phyloP scores from a whole-genome alignment of 768 basidiomycete species.

The Candolleomyces eurysporus region DNA sequence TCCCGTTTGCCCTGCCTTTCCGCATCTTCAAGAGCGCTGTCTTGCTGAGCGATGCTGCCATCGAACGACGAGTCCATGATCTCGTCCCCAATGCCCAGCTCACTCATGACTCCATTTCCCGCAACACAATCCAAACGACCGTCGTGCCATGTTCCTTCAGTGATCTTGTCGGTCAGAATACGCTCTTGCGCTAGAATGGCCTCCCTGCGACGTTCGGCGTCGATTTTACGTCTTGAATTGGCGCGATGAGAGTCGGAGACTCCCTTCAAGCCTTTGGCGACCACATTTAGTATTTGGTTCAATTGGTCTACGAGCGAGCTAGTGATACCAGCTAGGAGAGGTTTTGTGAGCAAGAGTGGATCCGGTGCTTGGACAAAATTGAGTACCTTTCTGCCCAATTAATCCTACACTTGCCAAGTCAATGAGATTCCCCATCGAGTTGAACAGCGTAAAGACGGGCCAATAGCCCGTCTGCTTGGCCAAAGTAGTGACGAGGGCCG shows the following conservation, averaged over 20 bases:
- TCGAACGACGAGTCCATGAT: conserved; percentile 31
- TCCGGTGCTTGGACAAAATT: background rate
- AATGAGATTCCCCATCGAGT: conserved; percentile 77
- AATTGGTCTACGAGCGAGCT: conserved; percentile 80
- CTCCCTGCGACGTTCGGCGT: conserved; percentile 34
- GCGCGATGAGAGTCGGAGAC: conserved; percentile 53
- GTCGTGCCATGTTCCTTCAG: conserved; percentile 78
- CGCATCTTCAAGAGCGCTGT: conserved; percentile 2
- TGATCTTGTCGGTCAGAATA: conserved; percentile 45
- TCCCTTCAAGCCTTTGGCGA: conserved; percentile 65
- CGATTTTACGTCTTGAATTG: conserved; percentile 37
- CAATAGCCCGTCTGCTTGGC: conserved; percentile 86
- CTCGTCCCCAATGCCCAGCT: conserved; percentile 84
- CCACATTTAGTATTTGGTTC: conserved; percentile 79
- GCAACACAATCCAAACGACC: conserved; percentile 81
- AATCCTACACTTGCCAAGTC: conserved; percentile 91
- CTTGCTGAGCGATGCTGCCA: conserved; percentile 2
- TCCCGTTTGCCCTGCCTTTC: conserved; percentile 12
- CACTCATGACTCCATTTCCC: conserved; percentile 84
- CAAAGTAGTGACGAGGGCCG: conserved; percentile 61
- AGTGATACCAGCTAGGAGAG: conserved; percentile 69
- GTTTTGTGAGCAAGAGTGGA: background rate
- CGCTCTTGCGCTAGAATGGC: conserved; percentile 37
- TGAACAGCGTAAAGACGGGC: conserved; percentile 84
- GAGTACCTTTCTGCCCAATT: conserved; percentile 89